phyloP scores from a whole-genome alignment of 371 early-diverging fungal species.

The Coemansia sp. region DNA sequence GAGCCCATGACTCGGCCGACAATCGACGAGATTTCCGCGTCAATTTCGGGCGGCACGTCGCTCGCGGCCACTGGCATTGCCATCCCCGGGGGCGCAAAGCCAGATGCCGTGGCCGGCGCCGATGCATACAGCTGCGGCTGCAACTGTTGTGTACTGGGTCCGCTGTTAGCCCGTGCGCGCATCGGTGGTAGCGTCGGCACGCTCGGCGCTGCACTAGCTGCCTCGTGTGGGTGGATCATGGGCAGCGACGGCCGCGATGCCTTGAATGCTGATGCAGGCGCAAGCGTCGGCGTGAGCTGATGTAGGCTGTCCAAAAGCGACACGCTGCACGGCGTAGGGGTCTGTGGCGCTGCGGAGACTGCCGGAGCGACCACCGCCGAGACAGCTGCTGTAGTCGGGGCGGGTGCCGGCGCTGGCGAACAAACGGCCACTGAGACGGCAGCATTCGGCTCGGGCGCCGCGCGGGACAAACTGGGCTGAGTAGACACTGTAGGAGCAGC shows the following conservation, averaged over 20 bases:
- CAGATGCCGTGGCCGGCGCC: background rate
- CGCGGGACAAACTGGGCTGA: background rate
- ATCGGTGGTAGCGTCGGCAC: conserved; percentile 7
- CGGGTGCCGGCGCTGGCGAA: conserved; percentile 1
- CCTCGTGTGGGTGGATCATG: conserved; percentile 9
- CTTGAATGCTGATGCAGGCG: conserved; percentile 14
- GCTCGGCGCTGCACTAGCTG: conserved; percentile 5
- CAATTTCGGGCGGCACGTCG: conserved; percentile 37
- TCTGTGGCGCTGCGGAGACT: background rate
- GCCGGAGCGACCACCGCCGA: conserved; percentile 9
- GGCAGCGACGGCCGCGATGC: conserved; percentile 26
- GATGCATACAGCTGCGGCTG: background rate
- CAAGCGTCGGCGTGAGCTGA: conserved; percentile 7
- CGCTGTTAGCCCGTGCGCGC: conserved; percentile 41
- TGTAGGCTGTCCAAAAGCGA: conserved; percentile 23
- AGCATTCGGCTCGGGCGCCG: too few relatives aligned
- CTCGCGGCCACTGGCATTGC: background rate
- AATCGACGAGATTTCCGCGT: conserved; percentile 44
- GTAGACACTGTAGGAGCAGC: background rate
- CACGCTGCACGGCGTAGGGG: conserved; percentile 4
- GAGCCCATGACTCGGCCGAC: conserved; percentile 47
- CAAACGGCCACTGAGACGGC: background rate
- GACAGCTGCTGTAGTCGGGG: conserved; percentile 35
- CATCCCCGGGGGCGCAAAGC: conserved; percentile 5
- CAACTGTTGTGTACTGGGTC: conserved; percentile 13